phyloP scores from a whole-genome alignment of 2,329 filamentous ascomycete genomes.

The Thielaviopsis euricoi region DNA sequence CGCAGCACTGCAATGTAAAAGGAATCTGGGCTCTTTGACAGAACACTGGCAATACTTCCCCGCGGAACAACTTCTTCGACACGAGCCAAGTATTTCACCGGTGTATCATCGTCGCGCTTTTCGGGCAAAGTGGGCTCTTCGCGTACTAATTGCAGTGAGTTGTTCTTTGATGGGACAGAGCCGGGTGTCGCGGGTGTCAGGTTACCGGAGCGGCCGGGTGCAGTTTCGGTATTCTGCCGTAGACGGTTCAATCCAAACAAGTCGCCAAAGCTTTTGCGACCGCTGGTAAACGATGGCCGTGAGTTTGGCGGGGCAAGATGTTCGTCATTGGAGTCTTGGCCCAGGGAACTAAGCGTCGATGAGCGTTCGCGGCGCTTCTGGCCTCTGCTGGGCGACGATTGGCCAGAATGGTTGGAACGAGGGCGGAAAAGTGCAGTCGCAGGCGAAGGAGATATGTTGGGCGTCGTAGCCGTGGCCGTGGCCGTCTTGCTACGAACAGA shows the following conservation, averaged over 20 bases:
- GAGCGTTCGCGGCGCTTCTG: conserved; percentile 57
- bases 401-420: conserved; percentile 35
- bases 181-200: conserved; percentile 52
- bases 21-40: conserved; percentile 72
- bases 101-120: conserved; percentile 72
- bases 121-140: conserved; percentile 60
- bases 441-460: conserved; percentile 26
- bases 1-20: conserved; percentile 73
- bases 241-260: conserved; percentile 64
- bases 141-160: conserved; percentile 62
- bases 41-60: conserved; percentile 65
- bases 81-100: conserved; percentile 72
- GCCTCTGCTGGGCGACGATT: conserved; percentile 51
- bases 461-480: conserved; percentile 16
- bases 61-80: conserved; percentile 67
- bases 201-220: conserved; percentile 45
- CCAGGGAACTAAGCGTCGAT: conserved; percentile 75
- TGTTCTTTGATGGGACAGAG: conserved; percentile 58
- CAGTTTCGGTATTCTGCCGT: conserved; percentile 62
- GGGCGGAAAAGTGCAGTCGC: conserved; percentile 34
- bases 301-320: conserved; percentile 48
- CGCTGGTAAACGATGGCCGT: conserved; percentile 77
- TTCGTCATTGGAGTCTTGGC: conserved; percentile 54
- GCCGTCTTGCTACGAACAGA: conserved; percentile 12
- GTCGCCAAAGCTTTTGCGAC: conserved; percentile 84